Conservation (phyloP, 176 grass and related monocot species). For the Eleusine indica region DNA sequence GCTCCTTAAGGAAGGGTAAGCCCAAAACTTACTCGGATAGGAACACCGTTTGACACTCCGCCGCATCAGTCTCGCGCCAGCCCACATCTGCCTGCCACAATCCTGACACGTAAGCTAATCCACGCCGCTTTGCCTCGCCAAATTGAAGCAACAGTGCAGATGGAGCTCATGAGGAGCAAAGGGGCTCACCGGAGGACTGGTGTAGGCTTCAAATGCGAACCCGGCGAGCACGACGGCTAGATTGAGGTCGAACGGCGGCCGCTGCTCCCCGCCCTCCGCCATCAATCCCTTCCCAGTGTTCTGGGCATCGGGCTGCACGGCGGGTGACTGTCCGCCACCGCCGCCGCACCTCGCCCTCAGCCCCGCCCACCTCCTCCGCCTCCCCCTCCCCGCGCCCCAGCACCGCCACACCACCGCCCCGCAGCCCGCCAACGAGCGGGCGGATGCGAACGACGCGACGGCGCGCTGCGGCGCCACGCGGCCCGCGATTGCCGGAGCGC, state of each 20-base stretch:
- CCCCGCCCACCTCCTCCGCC: conserved; percentile 43
- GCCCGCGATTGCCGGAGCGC: conserved; percentile 25
- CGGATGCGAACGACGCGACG: neutral
- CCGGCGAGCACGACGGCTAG: conserved; percentile 84
- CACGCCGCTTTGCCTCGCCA: neutral
- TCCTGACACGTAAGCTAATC: neutral
- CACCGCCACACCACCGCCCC: conserved; percentile 31
- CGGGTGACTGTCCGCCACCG: conserved; percentile 18
- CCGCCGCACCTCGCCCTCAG: conserved; percentile 28
- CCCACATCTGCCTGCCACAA: conserved; percentile 62
- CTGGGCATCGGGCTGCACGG: conserved; percentile 30
- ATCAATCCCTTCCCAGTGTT: conserved; percentile 7
- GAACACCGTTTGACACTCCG: conserved; percentile 84
- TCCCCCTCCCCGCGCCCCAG: conserved; percentile 30
- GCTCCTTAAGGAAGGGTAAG: neutral
- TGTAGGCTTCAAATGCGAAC: conserved; percentile 93
- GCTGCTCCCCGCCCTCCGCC: conserved; percentile 40
- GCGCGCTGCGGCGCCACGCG: conserved; percentile 22
- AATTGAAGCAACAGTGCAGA: neutral
- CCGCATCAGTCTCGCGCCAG: conserved; percentile 83
- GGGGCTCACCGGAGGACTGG: conserved; percentile 68
- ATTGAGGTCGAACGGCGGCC: conserved; percentile 80
- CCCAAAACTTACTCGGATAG: conserved; percentile 72
- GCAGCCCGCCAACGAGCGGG: conserved; percentile 8
- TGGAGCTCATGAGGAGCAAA: neutral